Evolutionary conservation across 495 filamentous ascomycete species (phyloP), one percentile per base, ranked within the genome.

Genomic region (Sordaria brevicollis): DNA sequence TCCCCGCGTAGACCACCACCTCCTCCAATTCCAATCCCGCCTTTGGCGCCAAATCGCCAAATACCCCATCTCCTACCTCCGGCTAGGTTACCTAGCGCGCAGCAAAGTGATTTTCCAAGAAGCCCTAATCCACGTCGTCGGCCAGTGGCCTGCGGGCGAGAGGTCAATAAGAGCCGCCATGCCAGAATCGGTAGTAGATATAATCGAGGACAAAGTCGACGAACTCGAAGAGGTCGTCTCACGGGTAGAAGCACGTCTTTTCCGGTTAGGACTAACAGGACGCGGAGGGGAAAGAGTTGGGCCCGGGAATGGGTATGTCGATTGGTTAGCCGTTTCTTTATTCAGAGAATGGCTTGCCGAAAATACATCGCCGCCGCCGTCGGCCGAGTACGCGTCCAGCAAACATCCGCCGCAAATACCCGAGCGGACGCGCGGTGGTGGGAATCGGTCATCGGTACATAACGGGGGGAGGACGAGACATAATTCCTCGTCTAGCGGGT

Each of bases 31-130:
- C 79, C 92, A 93, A 71, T 91, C 89, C 34, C 86, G 92, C 17
- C 85, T 97, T 0, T 96, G 92, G 88, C 94, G 94, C 76, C 93
- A 97, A 75, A 95, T 97, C 69, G 92, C 93, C 39, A 96, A 96
- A 78, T 97, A 97, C 76, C 93, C 93, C 19, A 91, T 94, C 17
- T 90, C 87, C 75, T 97, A 97, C 76, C 87, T 97, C 13, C 93
- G 93, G 65, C 85, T 97, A 4, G 93, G 93, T 25, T 96, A 93
- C 74, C 82, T 96, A 21, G 90, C 93, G 5, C 88, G 92, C 43
- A 91, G 88, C 69, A 91, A 92, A 72, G 89, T 92, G 68, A 96
- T 97, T 71, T 97, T 96, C 77, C 87, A 91, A 65, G 93, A 97
- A 80, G 92, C 93, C 0, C 80, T 97, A 25, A 90, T 96, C 66